Evolutionary conservation across 805 yeast species (phyloP).

Genomic region (Candida insectorum): DNA sequence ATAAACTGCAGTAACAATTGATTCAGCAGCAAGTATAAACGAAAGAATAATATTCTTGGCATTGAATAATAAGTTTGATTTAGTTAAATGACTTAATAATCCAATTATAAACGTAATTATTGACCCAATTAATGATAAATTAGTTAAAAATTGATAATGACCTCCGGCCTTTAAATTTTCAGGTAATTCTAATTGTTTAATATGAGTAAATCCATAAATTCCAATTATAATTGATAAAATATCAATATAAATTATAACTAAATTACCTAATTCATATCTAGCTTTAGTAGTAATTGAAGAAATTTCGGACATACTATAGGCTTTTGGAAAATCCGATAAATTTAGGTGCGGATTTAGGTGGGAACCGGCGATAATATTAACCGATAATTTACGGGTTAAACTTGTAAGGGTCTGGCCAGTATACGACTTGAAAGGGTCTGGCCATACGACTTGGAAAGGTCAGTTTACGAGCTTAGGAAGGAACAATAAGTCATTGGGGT

Average conservation of each 20-base stretch:
- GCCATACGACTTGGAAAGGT: no score
- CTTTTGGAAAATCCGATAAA: no score
- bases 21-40: constrained; percentile 54
- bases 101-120: constrained; percentile 41
- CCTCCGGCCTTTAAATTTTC: constrained; percentile 53
- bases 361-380: no score
- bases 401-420: no score
- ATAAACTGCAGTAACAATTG: constrained; percentile 59
- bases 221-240: constrained; percentile 26
- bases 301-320: no score
- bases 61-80: constrained; percentile 20
- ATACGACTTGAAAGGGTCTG: no score
- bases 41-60: constrained; percentile 48
- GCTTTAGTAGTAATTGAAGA: no score
- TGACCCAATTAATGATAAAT: constrained; percentile 52
- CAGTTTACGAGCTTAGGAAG: no score
- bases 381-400: no score
- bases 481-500: no score
- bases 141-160: constrained; percentile 70
- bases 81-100: constrained; percentile 29
- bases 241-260: constrained; percentile 20
- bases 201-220: constrained; percentile 22
- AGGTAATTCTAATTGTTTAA: constrained; percentile 39
- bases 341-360: no score
- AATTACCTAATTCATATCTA: constrained; percentile 28